phyloP scores from a whole-genome alignment of 768 basidiomycete genomes.

The Favolaschia claudopus region DNA sequence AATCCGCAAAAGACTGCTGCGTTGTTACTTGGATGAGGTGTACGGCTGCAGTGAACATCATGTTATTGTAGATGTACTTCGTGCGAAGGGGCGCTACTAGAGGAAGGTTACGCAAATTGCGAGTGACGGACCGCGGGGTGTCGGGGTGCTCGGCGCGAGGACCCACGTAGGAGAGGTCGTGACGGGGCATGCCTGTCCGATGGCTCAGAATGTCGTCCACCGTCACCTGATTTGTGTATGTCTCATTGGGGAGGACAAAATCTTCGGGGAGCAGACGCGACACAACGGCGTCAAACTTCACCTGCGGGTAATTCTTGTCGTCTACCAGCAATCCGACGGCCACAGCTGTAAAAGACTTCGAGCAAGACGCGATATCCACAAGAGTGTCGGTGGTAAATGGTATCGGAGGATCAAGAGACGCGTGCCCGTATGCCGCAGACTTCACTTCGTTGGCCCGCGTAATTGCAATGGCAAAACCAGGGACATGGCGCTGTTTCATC shows the following conservation, averaged over 20 bases:
- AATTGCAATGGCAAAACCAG: too few relatives aligned
- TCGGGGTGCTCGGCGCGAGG: too few relatives aligned
- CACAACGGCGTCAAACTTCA: conserved; percentile 44
- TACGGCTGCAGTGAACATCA: conserved; percentile 53
- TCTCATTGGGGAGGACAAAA: conserved; percentile 46
- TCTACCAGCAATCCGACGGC: conserved; percentile 48
- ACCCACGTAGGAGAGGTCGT: conserved; percentile 53
- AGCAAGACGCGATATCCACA: conserved; percentile 54
- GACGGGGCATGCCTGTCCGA: conserved; percentile 54
- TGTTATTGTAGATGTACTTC: conserved; percentile 55
- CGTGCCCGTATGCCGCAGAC: too few relatives aligned
- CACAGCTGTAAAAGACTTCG: conserved; percentile 49
- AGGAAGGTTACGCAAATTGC: conserved; percentile 46
- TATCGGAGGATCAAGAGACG: too few relatives aligned
- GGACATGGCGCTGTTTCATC: too few relatives aligned
- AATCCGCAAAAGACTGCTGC: conserved; percentile 49
- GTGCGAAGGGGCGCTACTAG: conserved; percentile 50
- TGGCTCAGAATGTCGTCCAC: conserved; percentile 53
- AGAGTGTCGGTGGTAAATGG: conserved; percentile 53
- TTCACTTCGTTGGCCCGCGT: too few relatives aligned
- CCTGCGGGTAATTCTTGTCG: conserved; percentile 44
- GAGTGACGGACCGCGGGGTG: too few relatives aligned
- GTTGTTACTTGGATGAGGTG: conserved; percentile 47
- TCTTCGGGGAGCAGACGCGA: conserved; percentile 45
- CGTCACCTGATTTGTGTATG: conserved; percentile 41